Base-by-base conservation (phyloP, 2,329 filamentous ascomycete genomes). In the Fusarium keratoplasticum region DNA sequence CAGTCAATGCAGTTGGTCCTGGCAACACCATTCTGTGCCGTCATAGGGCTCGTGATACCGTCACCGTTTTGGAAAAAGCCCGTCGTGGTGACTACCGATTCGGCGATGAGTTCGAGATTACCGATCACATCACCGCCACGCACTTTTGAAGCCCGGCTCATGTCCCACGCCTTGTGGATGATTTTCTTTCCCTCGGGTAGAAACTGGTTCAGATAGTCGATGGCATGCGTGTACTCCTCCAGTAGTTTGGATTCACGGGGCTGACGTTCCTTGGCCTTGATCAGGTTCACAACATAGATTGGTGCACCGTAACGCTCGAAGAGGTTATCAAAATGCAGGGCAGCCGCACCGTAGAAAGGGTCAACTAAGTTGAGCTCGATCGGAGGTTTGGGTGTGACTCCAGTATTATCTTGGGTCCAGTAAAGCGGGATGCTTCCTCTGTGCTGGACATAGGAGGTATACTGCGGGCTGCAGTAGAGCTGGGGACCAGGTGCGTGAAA, bases 1-100 rank as follows among this genome's bases (percentile, higher is more conserved):
- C 96, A 99, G 82, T 99, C 96, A 77, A 99, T 98, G 81, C 96
- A 99, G 80, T 99, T 99, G 1, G 96, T 99, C 67, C 96, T 90
- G 11, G 95, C 96, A 44, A 99, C 90, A 11, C 96, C 96, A 74
- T 98, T 98, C 81, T 99, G 96, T 2, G 96, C 90, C 5, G 93
- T 87, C 73, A 82, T 79, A 5, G 89, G 87, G 22, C 89, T 89
- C 42, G 90, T 90, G 3, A 88, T 87, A 36, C 91, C 89, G 72
- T 95, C 92, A 8, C 95, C 96, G 76, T 98, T 98, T 69, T 95
- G 95, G 82, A 99, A 99, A 84, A 99, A 98, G 1, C 95, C 94
- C 0, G 96, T 99, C 27, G 91, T 92, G 1, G 89, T 89, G 52
- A 99, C 87, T 1, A 98, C 94, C 29, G 95, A 93, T 79, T 97